Percentiles rank a stretch among this genome's conserved stretches.
Evolutionary conservation across 495 filamentous ascomycete genomes (phyloP).

Genomic region (Glarea lozoyensis): DNA sequence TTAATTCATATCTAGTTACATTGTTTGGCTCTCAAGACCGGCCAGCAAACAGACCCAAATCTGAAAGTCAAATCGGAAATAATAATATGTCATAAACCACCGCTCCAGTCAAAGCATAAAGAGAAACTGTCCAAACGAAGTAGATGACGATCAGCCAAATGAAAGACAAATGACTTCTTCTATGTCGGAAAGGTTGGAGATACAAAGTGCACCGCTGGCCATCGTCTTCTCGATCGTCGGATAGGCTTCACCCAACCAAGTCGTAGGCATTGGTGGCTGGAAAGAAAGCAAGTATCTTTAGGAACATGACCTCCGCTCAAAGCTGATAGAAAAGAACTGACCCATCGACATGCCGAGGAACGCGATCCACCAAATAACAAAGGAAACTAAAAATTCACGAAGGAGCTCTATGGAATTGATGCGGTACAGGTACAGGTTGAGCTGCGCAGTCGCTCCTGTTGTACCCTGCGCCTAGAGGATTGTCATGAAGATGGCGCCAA

Average conservation of each 20-base stretch:
- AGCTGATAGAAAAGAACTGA: constrained; percentile 8
- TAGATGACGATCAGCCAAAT: background rate
- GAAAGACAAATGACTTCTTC: constrained; percentile 1
- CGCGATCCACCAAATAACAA: constrained; percentile 1
- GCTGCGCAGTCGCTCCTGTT: constrained; percentile 19
- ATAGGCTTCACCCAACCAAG: background rate
- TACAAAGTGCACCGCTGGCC: constrained; percentile 5
- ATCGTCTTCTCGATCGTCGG: constrained; percentile 1
- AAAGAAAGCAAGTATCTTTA: constrained; percentile 12
- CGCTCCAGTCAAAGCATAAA: too few species aligned
- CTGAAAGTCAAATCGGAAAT: constrained; percentile 10
- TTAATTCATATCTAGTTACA: constrained; percentile 19
- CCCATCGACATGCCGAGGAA: constrained; percentile 12
- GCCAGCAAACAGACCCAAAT: constrained; percentile 9
- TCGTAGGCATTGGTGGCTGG: background rate
- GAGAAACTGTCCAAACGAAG: too few species aligned
- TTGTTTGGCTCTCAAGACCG: constrained; percentile 6
- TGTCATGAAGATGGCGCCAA: constrained; percentile 17
- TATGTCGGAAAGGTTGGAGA: background rate
- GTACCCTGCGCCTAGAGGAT: constrained; percentile 19
- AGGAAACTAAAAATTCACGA: constrained; percentile 3
- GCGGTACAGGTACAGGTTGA: constrained; percentile 24
- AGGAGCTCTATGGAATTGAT: constrained; percentile 12
- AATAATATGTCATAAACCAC: constrained; percentile 6
- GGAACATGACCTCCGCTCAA: constrained; percentile 19